Conservation (phyloP, 768 basidiomycete genomes). For the Fibroporia radiculosa region DNA sequence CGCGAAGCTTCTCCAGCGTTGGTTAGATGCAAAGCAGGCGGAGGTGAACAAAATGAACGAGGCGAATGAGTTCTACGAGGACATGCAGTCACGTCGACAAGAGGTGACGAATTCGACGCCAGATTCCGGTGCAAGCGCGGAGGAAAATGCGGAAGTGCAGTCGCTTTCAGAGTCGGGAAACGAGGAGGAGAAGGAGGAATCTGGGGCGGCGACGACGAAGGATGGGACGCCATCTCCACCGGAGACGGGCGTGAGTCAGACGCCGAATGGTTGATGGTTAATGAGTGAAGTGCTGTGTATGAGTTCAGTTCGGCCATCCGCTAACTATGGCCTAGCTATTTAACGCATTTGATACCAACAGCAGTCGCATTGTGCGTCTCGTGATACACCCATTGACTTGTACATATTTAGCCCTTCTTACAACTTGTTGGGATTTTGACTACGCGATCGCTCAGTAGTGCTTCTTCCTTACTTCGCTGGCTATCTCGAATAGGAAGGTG, state of each 20-base stretch:
- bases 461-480: too few relatives aligned
- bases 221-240: constrained; percentile 69
- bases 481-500: too few relatives aligned
- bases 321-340: too few relatives aligned
- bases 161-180: constrained; percentile 56
- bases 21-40: constrained; percentile 91
- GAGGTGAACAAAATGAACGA: constrained; percentile 96
- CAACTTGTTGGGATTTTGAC: too few relatives aligned
- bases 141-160: constrained; percentile 12
- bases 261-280: constrained; percentile 86
- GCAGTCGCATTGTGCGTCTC: too few relatives aligned
- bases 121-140: constrained; percentile 24
- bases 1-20: constrained; percentile 88
- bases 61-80: constrained; percentile 83
- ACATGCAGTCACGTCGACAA: constrained; percentile 70
- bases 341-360: too few relatives aligned
- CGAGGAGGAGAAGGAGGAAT: constrained; percentile 47
- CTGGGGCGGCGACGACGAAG: constrained; percentile 44
- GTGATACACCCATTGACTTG: too few relatives aligned
- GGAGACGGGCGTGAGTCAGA: constrained; percentile 69
- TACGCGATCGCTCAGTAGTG: too few relatives aligned
- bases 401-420: too few relatives aligned
- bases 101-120: constrained; percentile 48
- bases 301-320: too few relatives aligned
- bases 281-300: constrained; percentile 24